Percentiles rank a stretch among this genome's conserved stretches.
Conservation (phyloP, 768 basidiomycete species). For the Leccinellum rugosiceps region DNA sequence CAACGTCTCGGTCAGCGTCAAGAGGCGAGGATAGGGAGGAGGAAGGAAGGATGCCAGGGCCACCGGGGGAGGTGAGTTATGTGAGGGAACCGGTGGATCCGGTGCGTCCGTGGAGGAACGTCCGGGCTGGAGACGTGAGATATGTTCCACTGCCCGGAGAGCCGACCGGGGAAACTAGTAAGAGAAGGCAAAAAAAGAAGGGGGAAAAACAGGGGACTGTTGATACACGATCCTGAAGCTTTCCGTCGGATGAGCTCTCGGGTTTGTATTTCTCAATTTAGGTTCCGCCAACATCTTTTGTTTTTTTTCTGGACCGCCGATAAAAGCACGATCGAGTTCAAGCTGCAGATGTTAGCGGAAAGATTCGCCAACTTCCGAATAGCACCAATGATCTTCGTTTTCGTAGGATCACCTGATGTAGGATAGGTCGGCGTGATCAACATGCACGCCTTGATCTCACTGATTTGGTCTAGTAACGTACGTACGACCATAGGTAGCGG, state of each 20-base stretch:
- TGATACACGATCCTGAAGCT: too few species aligned
- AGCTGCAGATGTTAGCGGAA: too few species aligned
- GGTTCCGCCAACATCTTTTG: too few species aligned
- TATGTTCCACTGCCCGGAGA: slow-evolving; percentile 36
- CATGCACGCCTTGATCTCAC: too few species aligned
- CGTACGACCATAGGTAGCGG: slow-evolving; percentile 37
- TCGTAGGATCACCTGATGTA: too few species aligned
- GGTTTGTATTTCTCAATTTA: too few species aligned
- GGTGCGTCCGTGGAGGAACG: slow-evolving; percentile 44
- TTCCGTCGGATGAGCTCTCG: too few species aligned
- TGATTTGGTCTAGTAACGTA: slow-evolving; percentile 9
- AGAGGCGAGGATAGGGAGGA: slow-evolving; percentile 36
- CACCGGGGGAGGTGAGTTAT: slow-evolving; percentile 36
- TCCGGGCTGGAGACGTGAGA: slow-evolving; percentile 28
- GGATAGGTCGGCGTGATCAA: too few species aligned
- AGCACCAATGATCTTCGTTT: too few species aligned
- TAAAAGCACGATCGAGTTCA: too few species aligned
- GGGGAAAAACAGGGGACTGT: not conserved
- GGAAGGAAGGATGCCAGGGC: slow-evolving; percentile 39
- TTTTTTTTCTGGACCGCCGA: too few species aligned
- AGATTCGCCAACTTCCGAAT: slow-evolving; percentile 13
- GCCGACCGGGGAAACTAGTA: not conserved
- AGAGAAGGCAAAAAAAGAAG: slow-evolving; percentile 4
- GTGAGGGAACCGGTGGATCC: slow-evolving; percentile 29
- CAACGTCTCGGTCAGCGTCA: slow-evolving; percentile 34